A percentile compares a stretch with the other conserved stretches of the same genome.
These are phyloP conservation scores for Yarrowia hollandica DNA, from an alignment of 805 yeast species.

Conservation along the genomic window DNA sequence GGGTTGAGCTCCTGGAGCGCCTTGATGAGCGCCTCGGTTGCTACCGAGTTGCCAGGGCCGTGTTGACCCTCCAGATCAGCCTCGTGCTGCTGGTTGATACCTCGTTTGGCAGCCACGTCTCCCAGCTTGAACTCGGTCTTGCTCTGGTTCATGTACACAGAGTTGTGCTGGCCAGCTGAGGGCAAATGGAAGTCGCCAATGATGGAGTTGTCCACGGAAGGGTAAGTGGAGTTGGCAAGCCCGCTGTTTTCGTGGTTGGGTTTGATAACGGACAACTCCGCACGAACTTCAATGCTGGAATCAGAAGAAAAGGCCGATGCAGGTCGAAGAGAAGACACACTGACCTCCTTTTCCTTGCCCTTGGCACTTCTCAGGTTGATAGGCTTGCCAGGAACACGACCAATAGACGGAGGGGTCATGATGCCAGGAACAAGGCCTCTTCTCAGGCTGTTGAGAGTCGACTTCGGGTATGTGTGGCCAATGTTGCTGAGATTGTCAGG, in stretches of 20 bases:
- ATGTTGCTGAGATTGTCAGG: background rate
- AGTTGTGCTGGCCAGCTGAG: slow-evolving; percentile 6
- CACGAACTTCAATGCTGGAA: background rate
- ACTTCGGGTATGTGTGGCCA: background rate
- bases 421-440: background rate
- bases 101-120: background rate
- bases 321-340: background rate
- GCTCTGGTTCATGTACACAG: slow-evolving; percentile 27
- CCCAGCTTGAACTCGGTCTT: background rate
- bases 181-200: slow-evolving; percentile 14
- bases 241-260: no score
- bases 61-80: slow-evolving; percentile 19
- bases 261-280: no score
- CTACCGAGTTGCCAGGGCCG: slow-evolving; percentile 18
- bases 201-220: slow-evolving; percentile 5
- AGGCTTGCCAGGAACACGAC: background rate
- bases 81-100: background rate
- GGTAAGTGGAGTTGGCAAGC: background rate
- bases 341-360: background rate
- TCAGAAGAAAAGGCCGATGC: background rate
- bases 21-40: slow-evolving; percentile 43
- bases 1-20: slow-evolving; percentile 46
- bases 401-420: background rate
- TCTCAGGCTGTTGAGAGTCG: slow-evolving; percentile 3
- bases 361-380: background rate